Conservation (phyloP, 139 green algal genomes). For the Asterochloris sp. region DNA sequence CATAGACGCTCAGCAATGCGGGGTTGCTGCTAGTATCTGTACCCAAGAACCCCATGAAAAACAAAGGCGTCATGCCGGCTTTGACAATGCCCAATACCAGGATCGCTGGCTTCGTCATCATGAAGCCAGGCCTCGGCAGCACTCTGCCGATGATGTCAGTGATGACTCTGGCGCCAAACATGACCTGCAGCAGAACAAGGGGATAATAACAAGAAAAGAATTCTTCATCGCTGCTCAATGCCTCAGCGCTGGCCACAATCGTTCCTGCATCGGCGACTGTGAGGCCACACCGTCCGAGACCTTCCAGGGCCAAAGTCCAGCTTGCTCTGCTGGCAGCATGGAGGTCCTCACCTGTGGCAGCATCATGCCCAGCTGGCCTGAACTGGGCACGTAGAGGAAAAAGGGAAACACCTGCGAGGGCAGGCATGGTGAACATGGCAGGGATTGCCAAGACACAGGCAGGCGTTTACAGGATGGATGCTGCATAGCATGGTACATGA, state of each 20-base stretch:
- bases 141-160: slow-evolving; percentile 4
- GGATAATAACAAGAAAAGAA: neutral
- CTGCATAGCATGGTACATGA: too few species aligned
- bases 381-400: slow-evolving; percentile 65
- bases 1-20: too few species aligned
- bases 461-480: too few species aligned
- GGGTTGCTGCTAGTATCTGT: neutral
- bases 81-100: neutral
- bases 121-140: neutral
- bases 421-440: too few species aligned
- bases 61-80: slow-evolving; percentile 10
- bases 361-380: slow-evolving; percentile 42
- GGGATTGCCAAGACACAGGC: too few species aligned
- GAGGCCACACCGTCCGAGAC: neutral
- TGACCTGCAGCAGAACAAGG: slow-evolving; percentile 3
- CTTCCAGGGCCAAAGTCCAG: neutral
- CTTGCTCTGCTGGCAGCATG: neutral
- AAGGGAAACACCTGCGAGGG: slow-evolving; percentile 59
- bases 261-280: neutral
- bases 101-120: neutral
- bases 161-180: slow-evolving; percentile 10
- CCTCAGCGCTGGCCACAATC: neutral
- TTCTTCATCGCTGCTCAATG: neutral
- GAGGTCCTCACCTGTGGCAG: slow-evolving; percentile 44
- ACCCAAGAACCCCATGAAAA: slow-evolving; percentile 9